Evolutionary conservation across 805 yeast species (phyloP).

Genomic region (Ogataea zsoltii): DNA sequence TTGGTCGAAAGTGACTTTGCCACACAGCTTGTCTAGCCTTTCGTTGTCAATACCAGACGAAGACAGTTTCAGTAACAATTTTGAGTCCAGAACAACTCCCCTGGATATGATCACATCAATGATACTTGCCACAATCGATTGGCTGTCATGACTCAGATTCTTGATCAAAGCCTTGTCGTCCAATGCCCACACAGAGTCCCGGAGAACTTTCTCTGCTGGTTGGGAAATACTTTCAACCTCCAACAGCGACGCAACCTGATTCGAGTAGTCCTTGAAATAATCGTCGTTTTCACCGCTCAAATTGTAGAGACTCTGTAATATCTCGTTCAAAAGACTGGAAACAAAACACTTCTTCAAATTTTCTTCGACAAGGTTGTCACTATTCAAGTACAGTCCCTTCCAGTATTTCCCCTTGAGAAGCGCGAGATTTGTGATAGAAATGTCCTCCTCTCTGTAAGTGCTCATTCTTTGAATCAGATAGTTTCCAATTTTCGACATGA

Average conservation of each 20-base stretch:
- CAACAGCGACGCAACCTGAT: not conserved
- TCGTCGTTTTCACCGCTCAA: conserved; percentile 1
- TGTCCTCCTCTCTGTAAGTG: not conserved
- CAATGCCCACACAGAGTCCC: conserved; percentile 25
- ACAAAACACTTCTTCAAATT: conserved; percentile 17
- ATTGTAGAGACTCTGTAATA: conserved; percentile 21
- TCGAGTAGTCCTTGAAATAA: conserved; percentile 3
- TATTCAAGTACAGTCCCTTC: conserved; percentile 18
- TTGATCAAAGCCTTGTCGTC: conserved; percentile 8
- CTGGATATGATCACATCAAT: conserved; percentile 2
- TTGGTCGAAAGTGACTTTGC: not conserved
- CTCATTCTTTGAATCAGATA: conserved; percentile 31
- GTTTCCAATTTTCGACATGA: conserved; percentile 49
- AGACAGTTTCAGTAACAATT: conserved; percentile 1
- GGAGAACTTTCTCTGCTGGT: conserved; percentile 4
- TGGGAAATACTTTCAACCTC: not conserved
- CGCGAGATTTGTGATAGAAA: conserved; percentile 9
- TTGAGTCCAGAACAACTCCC: conserved; percentile 1
- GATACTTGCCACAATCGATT: not conserved
- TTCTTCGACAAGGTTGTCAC: not conserved
- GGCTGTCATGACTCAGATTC: not conserved
- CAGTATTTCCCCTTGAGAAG: conserved; percentile 29
- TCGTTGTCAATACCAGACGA: not conserved
- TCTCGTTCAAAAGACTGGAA: conserved; percentile 29
- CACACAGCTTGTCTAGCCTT: not conserved